These are phyloP conservation scores for Candida mesenterica DNA, from an alignment of 1,139 yeast genomes.

Conservation along the genomic window DNA sequence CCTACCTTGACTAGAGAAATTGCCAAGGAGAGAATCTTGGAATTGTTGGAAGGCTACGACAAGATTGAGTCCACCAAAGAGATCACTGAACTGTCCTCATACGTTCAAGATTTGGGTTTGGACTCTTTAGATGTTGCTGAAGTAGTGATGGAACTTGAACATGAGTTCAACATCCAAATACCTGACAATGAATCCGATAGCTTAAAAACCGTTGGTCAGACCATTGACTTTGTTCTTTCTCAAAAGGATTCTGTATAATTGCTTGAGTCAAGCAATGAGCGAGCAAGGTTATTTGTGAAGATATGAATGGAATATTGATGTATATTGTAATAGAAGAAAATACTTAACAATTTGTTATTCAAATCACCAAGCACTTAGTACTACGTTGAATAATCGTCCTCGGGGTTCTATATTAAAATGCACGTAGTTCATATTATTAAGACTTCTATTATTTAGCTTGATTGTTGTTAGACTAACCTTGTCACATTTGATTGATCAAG, in stretches of 20 bases:
- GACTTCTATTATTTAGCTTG: too few species aligned
- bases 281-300: too few species aligned
- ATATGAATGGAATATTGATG: not conserved
- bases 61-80: slow-evolving; percentile 53
- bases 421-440: too few species aligned
- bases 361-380: too few species aligned
- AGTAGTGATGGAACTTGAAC: slow-evolving; percentile 86
- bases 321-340: not conserved
- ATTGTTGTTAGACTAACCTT: too few species aligned
- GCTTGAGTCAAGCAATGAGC: too few species aligned
- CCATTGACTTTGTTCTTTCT: slow-evolving; percentile 68
- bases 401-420: too few species aligned
- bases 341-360: too few species aligned
- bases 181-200: slow-evolving; percentile 86
- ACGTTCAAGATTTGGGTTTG: slow-evolving; percentile 74
- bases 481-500: too few species aligned
- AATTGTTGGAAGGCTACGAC: slow-evolving; percentile 77
- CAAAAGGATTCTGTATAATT: slow-evolving; percentile 67
- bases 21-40: slow-evolving; percentile 73
- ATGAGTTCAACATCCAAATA: slow-evolving; percentile 74
- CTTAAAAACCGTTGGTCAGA: slow-evolving; percentile 80
- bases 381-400: too few species aligned
- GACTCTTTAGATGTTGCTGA: slow-evolving; percentile 89
- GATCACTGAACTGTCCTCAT: slow-evolving; percentile 59
- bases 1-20: slow-evolving; percentile 68